These are phyloP conservation scores for Rosa rugosa DNA, from an alignment of 306 rosid species.

Conservation along the genomic window DNA sequence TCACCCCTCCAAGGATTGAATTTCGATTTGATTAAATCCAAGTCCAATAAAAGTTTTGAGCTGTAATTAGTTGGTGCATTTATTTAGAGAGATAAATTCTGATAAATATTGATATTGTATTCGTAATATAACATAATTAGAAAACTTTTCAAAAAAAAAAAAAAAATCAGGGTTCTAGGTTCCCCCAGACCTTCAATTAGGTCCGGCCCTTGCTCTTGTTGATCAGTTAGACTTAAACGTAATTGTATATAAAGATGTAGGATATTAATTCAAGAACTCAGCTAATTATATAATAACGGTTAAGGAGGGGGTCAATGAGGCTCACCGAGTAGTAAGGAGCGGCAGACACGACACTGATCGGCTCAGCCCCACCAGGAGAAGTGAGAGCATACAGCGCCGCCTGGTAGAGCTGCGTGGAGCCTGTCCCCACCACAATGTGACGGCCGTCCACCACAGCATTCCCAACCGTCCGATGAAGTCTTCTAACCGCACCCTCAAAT, in stretches of 20 bases:
- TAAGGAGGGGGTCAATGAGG: neutral
- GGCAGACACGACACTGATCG: slow-evolving; percentile 60
- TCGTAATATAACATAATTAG: neutral
- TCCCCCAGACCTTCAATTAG: too few relatives aligned
- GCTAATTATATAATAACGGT: neutral
- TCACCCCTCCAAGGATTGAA: slow-evolving; percentile 5
- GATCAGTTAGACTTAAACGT: too few relatives aligned
- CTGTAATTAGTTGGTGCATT: neutral
- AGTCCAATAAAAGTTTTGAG: neutral
- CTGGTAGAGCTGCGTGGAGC: slow-evolving; percentile 70
- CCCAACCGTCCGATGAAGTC: slow-evolving; percentile 55
- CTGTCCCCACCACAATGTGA: slow-evolving; percentile 65
- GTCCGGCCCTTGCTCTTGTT: too few relatives aligned
- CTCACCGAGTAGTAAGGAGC: slow-evolving; percentile 80
- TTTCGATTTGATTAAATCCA: neutral
- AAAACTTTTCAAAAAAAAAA: too few relatives aligned
- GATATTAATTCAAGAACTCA: too few relatives aligned
- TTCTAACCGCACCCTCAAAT: slow-evolving; percentile 39
- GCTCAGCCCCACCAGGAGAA: slow-evolving; percentile 28
- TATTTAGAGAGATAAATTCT: neutral
- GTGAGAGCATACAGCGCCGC: slow-evolving; percentile 68
- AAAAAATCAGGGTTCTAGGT: too few relatives aligned
- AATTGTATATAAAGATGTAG: too few relatives aligned
- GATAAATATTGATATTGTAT: neutral
- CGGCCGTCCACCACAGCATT: slow-evolving; percentile 53